Base-by-base conservation (phyloP, 1,139 yeast species). In the Taphrina wiesneri region DNA sequence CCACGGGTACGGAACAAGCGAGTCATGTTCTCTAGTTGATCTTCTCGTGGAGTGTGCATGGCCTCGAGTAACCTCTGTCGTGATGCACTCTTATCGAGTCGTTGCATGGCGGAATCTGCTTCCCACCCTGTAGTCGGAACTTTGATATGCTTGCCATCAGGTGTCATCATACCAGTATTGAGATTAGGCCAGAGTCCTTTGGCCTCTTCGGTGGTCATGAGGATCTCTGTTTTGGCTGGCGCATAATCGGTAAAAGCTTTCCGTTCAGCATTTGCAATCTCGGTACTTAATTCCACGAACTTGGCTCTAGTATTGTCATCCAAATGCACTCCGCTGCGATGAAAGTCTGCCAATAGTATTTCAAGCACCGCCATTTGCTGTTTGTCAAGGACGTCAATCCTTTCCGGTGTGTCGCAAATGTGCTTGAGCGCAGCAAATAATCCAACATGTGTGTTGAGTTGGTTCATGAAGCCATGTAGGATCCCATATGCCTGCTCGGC, bases 401-500 rank as follows among this genome's bases (percentile, higher is more conserved):
- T 76, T 1, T 74, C 74, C 3, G 77, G 74, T 60, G 82, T 82
- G 2, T 79, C 75, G 68, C 92, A 76, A 0, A 88, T 86, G 17
- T 76, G 76, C 39, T 82, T 81, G 56, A 93, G 80, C 5, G 68
- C 67, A 21, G 65, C 56, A 49, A 87, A 90, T 51, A 93, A 79
- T 54, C 84, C 88, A 17, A 86, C 89, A 68, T 90, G 88, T 5
- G 98, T 93, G 75, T 93, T 93, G 59, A 93, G 80, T 68, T 88
- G 84, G 76, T 91, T 93, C 99, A 93, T 95, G 75, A 87, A 92
- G 70, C 91, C 96, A 76, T 87, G 93, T 88, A 93, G 84, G 70
- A 85, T 81, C 72, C 90, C 96, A 73, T 93, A 97, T 34, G 96
- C 88, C 64, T 83, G 82, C 73, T 93, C 97, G 0, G 99, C 97